These are phyloP conservation scores for Xylaria longipes DNA, from an alignment of 495 filamentous ascomycete genomes.

Conservation along the genomic window DNA sequence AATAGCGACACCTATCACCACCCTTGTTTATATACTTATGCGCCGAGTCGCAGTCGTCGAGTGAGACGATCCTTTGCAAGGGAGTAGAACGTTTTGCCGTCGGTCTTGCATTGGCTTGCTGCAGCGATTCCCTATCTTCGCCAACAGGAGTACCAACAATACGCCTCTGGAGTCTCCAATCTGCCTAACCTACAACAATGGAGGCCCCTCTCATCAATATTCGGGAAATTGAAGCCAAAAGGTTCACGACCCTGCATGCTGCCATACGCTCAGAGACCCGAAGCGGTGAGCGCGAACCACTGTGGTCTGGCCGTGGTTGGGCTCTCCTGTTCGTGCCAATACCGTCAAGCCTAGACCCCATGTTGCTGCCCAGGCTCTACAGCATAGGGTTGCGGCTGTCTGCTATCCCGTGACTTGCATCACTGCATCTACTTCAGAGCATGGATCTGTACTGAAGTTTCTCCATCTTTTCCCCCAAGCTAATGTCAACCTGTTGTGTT, in stretches of 20 bases:
- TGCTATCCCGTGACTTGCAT: constrained; percentile 15
- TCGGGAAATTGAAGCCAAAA: not conserved
- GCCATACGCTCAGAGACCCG: not conserved
- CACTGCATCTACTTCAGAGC: not conserved
- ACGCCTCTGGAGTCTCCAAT: not conserved
- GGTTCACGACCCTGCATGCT: constrained; percentile 6
- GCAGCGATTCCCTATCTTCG: not conserved
- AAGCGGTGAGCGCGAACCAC: constrained; percentile 11
- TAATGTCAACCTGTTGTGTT: not conserved
- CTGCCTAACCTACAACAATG: not conserved
- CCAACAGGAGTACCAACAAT: not conserved
- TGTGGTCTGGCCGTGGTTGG: not conserved
- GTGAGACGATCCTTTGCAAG: not conserved
- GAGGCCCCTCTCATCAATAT: not conserved
- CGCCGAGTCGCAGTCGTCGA: not conserved
- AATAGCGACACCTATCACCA: not conserved
- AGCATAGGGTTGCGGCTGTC: not conserved
- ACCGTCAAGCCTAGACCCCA: not conserved
- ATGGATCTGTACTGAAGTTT: not conserved
- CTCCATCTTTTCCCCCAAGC: not conserved
- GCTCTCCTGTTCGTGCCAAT: not conserved
- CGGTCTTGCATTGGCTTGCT: not conserved
- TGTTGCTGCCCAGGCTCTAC: constrained; percentile 1
- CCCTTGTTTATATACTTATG: not conserved
- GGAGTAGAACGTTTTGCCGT: constrained; percentile 14